These are phyloP conservation scores for Aspergillus biplanus DNA, from an alignment of 495 filamentous ascomycete genomes.

Conservation along the genomic window DNA sequence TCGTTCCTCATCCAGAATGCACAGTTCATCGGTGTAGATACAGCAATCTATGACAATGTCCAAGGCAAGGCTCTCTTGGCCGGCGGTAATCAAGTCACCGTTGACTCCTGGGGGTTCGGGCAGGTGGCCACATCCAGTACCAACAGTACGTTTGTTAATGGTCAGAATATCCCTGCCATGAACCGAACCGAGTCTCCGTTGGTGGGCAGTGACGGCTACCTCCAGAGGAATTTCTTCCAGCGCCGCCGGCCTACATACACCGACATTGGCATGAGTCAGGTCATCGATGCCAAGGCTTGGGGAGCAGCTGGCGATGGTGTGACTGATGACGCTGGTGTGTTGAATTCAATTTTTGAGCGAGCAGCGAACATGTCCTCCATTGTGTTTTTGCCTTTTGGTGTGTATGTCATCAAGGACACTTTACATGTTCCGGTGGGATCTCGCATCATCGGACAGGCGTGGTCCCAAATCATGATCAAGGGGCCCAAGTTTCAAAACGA, in stretches of 20 bases:
- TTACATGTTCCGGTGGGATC: slow-evolving; percentile 74
- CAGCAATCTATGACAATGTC: too few relatives aligned
- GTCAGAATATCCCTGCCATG: too few relatives aligned
- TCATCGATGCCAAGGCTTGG: slow-evolving; percentile 63
- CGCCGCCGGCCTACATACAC: slow-evolving; percentile 37
- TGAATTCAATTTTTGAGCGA: slow-evolving; percentile 67
- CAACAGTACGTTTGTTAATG: too few relatives aligned
- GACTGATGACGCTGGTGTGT: slow-evolving; percentile 52
- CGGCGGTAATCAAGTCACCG: too few relatives aligned
- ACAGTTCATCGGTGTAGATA: too few relatives aligned
- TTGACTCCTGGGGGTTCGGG: too few relatives aligned
- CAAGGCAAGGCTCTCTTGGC: too few relatives aligned
- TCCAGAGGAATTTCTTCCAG: slow-evolving; percentile 35
- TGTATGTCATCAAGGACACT: slow-evolving; percentile 74
- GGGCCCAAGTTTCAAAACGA: slow-evolving; percentile 67
- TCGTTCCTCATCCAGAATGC: too few relatives aligned
- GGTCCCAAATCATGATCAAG: slow-evolving; percentile 75
- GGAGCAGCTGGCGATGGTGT: slow-evolving; percentile 67
- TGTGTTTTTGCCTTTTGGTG: slow-evolving; percentile 76
- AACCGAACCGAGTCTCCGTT: too few relatives aligned
- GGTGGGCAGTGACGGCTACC: too few relatives aligned
- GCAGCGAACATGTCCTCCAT: slow-evolving; percentile 57
- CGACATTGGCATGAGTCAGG: slow-evolving; percentile 49
- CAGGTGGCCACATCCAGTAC: too few relatives aligned
- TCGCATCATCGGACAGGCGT: slow-evolving; percentile 75